Base-by-base conservation (phyloP, 1,284 basidiomycete genomes). In the Testicularia cyperi region DNA sequence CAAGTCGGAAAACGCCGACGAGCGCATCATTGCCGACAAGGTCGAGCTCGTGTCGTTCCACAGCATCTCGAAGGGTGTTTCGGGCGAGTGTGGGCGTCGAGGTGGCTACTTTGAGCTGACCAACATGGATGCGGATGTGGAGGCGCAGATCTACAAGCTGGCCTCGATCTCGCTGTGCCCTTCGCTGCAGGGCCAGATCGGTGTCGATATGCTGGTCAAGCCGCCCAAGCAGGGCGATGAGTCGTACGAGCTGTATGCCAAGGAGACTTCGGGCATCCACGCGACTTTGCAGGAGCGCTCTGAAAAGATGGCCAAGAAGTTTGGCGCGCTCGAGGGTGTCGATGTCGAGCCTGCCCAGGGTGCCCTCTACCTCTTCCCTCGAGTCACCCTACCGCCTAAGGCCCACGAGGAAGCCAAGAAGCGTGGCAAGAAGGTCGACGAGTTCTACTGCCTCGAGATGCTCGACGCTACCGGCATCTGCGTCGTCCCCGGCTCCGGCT, bases 341-440 rank as follows among this genome's bases (percentile, higher is more conserved):
- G 35, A 64, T 14, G 63, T 66, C 5, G 54, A 65, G 12, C 65
- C 69, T 16, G 72, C 73, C 3, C 87, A 90, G 21, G 94, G 92
- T 2, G 92, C 90, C 18, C 81, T 92, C 72, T 92, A 92, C 78
- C 81, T 92, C 31, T 92, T 87, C 81, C 90, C 90, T 14, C 81
- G 81, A 56, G 83, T 92, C 53, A 80, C 83, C 20, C 80, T 92
- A 28, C 84, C 72, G 0, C 41, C 48, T 13, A 47, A 47, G 19
- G 73, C 68, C 5, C 51, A 68, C 30, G 66, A 74, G 24, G 57
- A 40, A 2, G 73, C 72, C 2, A 46, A 64, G 42, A 41, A 54
- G 26, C 32, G 29, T 12, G 68, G 65, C 25, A 68, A 72, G 32
- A 63, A 68, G 61, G 60, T 72, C 5, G 73, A 75, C 39, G 64